These are phyloP conservation scores for Dissophora ornata DNA, from an alignment of 192 early-diverging fungal genomes.

Conservation along the genomic window DNA sequence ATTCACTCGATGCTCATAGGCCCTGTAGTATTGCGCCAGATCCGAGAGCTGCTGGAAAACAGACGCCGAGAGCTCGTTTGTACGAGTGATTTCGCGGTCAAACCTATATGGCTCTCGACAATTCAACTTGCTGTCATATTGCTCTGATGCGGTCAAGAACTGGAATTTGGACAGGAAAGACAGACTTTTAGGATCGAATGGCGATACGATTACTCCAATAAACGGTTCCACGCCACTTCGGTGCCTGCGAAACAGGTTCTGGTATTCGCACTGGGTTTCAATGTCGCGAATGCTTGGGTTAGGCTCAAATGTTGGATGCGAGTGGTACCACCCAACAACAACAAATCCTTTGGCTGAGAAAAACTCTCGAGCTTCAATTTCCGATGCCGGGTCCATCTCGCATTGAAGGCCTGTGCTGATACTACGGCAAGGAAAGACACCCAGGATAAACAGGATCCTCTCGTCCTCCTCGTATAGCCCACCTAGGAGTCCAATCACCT, in stretches of 20 bases:
- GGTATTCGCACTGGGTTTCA: slow-evolving; percentile 89
- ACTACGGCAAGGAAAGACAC: slow-evolving; percentile 85
- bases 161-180: slow-evolving; percentile 68
- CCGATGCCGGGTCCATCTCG: slow-evolving; percentile 93
- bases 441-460: slow-evolving; percentile 66
- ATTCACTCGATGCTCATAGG: slow-evolving; percentile 70
- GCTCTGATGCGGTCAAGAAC: slow-evolving; percentile 68
- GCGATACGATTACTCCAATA: slow-evolving; percentile 88
- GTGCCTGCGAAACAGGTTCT: slow-evolving; percentile 76
- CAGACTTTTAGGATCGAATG: slow-evolving; percentile 71
- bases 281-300: slow-evolving; percentile 91
- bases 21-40: slow-evolving; percentile 71
- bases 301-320: slow-evolving; percentile 93
- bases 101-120: slow-evolving; percentile 72
- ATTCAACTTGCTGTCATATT: slow-evolving; percentile 59
- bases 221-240: slow-evolving; percentile 84
- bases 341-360: slow-evolving; percentile 71
- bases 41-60: slow-evolving; percentile 65
- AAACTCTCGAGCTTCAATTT: slow-evolving; percentile 82
- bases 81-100: slow-evolving; percentile 57
- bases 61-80: slow-evolving; percentile 57
- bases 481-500: slow-evolving; percentile 94
- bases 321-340: slow-evolving; percentile 97
- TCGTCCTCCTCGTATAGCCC: slow-evolving; percentile 71
- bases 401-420: slow-evolving; percentile 88